Base-by-base conservation (phyloP, 257 asterid genomes). In the Cruciata laevipes region DNA sequence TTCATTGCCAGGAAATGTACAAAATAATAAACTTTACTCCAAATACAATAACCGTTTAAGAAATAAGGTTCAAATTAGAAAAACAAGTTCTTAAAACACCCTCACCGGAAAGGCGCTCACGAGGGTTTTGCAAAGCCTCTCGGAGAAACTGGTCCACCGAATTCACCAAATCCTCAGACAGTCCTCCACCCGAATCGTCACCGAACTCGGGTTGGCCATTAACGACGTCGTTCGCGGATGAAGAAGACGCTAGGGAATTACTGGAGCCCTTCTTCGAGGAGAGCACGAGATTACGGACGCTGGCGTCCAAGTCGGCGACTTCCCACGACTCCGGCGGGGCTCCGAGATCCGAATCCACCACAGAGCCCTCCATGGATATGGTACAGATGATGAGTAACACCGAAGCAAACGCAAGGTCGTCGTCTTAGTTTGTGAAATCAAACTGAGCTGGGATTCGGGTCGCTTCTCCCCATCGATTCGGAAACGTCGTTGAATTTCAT, bases 91-190 rank as follows among this genome's bases (percentile, higher is more conserved):
- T n/a, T n/a, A n/a, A n/a, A n/a, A n/a, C n/a, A n/a, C n/a, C n/a
- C n/a, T n/a, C n/a, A 90, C 99, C 99, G 2, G 99, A 95, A 61
- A 95, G 89, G 30, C 99, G 96, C 79, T 95, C 99, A 6, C 99
- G 90, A 67, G 99, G 97, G 84, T 95, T 95, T 80, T 95, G 99
- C 72, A 95, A 73, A 61, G 99, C 99, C 74, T 95, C 99, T 52
- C 89, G 84, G 61, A 95, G 79, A 80, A 95, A 91, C 86, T 86
- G 98, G 86, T 95, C 99, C 66, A 95, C 99, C 0, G 96, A 80
- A 77, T 71, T 83, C n/a, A 89, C 69, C 77, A 78, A 82, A 78
- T 84, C 86, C 7, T 86, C 98, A 21, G 87, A 72, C 57, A 70
- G 68, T 25, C 71, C 80, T 16, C 65, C 80, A 65, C 40, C 77